Percentiles rank a stretch among this genome's conserved stretches.
Conservation (phyloP, 73 alveolate species). For the Effrenium voratum region DNA sequence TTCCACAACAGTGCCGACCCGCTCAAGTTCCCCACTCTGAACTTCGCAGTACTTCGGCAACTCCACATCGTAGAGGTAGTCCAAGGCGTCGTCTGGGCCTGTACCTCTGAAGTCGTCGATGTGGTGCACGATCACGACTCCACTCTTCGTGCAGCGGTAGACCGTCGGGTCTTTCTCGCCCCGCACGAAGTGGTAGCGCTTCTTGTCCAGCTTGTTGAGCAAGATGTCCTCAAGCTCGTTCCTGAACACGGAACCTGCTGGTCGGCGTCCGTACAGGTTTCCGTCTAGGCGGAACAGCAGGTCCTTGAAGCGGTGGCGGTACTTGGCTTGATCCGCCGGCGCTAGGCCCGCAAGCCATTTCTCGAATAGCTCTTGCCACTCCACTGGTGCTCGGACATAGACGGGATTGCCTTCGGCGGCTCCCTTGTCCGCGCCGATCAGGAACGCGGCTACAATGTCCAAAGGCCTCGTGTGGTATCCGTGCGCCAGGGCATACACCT, state of each 20-base stretch:
- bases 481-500: not conserved
- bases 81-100: not conserved
- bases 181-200: not conserved
- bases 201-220: too few species aligned
- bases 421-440: not conserved
- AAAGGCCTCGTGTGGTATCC: not conserved
- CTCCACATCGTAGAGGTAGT: not conserved
- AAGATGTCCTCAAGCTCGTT: not conserved
- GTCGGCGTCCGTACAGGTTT: not conserved
- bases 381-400: too few species aligned
- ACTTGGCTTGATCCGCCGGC: not conserved
- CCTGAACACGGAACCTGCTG: not conserved
- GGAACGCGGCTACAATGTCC: constrained; percentile 30
- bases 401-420: constrained; percentile 26
- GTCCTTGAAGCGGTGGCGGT: not conserved
- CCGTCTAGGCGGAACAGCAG: not conserved
- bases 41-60: too few species aligned
- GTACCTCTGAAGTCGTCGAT: not conserved
- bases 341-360: not conserved
- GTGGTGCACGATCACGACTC: not conserved
- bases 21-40: constrained; percentile 6
- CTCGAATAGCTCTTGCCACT: not conserved
- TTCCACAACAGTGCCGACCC: not conserved
- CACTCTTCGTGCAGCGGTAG: constrained; percentile 8
- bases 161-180: not conserved